These are phyloP conservation scores for Phytomonas sp. DNA, from an alignment of 208 protist genomes.

Conservation along the genomic window DNA sequence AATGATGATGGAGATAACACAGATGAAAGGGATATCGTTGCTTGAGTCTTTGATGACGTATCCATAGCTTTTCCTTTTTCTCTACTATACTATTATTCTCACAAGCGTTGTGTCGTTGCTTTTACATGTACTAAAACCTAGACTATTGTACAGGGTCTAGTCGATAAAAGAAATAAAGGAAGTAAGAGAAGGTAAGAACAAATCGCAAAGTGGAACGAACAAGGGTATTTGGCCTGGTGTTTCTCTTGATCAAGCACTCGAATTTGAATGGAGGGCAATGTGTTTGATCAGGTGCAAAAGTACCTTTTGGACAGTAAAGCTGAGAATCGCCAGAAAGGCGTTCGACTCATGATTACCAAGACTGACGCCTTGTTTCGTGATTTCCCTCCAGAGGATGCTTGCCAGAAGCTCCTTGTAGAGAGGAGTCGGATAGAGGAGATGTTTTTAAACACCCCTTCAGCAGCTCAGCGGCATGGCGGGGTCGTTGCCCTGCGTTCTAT, in stretches of 20 bases:
- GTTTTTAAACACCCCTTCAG: constrained; percentile 30
- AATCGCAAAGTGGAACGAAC: not conserved
- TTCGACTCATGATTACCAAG: constrained; percentile 24
- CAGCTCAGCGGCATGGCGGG: constrained; percentile 49
- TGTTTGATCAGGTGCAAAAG: constrained; percentile 17
- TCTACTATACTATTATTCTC: not conserved
- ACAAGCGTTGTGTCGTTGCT: not conserved
- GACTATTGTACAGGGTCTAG: not conserved
- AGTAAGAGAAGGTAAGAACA: not conserved
- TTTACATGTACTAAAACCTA: not conserved
- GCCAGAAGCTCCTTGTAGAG: constrained; percentile 20
- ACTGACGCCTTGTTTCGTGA: constrained; percentile 41
- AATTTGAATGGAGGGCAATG: not conserved
- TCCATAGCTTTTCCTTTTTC: not conserved
- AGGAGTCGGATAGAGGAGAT: constrained; percentile 23
- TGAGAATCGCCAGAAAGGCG: constrained; percentile 32
- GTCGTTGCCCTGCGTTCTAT: constrained; percentile 39
- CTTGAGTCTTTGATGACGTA: not conserved
- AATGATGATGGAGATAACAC: not conserved
- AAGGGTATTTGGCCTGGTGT: not conserved
- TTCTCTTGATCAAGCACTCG: not conserved
- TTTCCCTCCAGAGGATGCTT: constrained; percentile 32
- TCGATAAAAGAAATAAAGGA: not conserved
- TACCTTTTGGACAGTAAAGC: constrained; percentile 48
- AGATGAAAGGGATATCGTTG: not conserved